These are phyloP conservation scores for Colletotrichum sp. DNA, from an alignment of 2,329 filamentous ascomycete genomes.

Conservation along the genomic window DNA sequence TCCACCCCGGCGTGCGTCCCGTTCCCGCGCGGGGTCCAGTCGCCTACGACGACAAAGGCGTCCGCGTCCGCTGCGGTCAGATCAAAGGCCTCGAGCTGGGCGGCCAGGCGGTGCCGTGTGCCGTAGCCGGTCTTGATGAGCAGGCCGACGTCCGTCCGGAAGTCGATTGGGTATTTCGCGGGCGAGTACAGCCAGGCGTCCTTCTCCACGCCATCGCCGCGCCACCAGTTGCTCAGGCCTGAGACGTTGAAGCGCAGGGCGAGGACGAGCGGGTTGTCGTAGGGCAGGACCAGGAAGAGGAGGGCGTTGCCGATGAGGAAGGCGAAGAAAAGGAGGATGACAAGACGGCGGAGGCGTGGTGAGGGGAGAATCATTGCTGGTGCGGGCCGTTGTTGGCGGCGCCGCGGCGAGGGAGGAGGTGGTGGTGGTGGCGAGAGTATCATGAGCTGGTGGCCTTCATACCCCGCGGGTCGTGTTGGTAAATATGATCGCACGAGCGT, in stretches of 20 bases:
- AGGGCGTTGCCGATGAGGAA: conserved; percentile 12
- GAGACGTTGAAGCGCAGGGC: conserved; percentile 21
- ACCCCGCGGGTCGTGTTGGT: background rate
- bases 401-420: background rate
- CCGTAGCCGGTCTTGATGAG: conserved; percentile 64
- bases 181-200: conserved; percentile 48
- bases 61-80: conserved; percentile 39
- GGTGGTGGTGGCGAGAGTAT: background rate
- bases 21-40: conserved; percentile 48
- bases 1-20: conserved; percentile 35
- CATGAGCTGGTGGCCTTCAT: background rate
- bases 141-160: conserved; percentile 52
- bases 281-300: conserved; percentile 13
- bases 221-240: conserved; percentile 35
- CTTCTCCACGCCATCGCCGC: conserved; percentile 29
- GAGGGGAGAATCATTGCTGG: background rate
- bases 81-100: conserved; percentile 52
- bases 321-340: background rate
- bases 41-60: conserved; percentile 54
- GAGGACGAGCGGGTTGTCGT: conserved; percentile 19
- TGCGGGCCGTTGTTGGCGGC: background rate
- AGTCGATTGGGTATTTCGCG: conserved; percentile 47
- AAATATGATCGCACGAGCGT: background rate
- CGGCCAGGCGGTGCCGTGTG: conserved; percentile 52
- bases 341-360: conserved; percentile 6